Base-by-base conservation (phyloP, 805 yeast genomes). In the Tanozyma kutaoensis region DNA sequence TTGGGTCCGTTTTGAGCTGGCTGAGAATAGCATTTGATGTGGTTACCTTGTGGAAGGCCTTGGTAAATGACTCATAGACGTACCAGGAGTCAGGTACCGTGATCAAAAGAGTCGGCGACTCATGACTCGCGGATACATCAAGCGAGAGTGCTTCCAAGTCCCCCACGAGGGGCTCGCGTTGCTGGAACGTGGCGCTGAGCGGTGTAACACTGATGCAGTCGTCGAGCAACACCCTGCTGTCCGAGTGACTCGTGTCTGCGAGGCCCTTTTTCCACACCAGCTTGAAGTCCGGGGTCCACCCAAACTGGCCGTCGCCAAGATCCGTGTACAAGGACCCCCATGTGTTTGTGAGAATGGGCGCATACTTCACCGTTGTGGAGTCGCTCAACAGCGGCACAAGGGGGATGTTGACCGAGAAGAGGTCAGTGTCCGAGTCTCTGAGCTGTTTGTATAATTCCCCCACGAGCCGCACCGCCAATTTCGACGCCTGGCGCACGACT, bases 381-480 rank as follows among this genome's bases (percentile, higher is more conserved):
- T 60, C 40, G 33, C 63, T 53, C 26, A 82, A 56, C 6, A 58
- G 50, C 3, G 59, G 62, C n/a, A 58, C 53, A 24, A 91, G 56
- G 3, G 98, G 97, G 4, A 91, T 66, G 46, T 88, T 91, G 16
- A 91, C 59, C n/a, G 84, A 63, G 49, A 77, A 88, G 22, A 88
- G 49, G 38, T 88, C 95, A 2, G 70, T 72, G 2, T 46, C 51
- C 5, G 17, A 7, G 2, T 45, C 42, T 15, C 55, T 52, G 80
- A 95, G 78, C 32, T 70, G 58, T 2, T 54, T 44, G 40, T 64
- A 66, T 28, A 88, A 55, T 36, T 77, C 58, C 29, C 67, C 45
- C 22, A 82, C 65, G 15, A 86, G 52, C 37, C 67, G 66, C 13
- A 85, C 73, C 1, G 88, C 62, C 22, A 78, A 58, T 34, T 58